Conservation (phyloP, 163 green algal species). For the Volvox carteri region DNA sequence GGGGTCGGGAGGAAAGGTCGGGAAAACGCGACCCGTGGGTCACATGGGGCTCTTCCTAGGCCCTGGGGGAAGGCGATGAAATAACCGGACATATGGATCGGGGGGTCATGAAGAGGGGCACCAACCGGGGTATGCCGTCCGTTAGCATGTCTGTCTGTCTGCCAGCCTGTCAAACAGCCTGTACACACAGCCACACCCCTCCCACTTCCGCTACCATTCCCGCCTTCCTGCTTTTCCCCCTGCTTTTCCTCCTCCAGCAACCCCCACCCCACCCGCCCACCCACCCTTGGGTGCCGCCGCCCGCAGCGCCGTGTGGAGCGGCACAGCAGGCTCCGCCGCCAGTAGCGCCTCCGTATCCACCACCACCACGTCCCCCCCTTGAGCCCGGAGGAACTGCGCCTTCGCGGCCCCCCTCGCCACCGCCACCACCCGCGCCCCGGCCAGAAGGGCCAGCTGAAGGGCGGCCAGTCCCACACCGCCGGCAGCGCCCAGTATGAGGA, state of each 20-base stretch:
- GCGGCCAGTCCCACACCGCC: constrained; percentile 91
- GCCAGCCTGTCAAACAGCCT: neutral
- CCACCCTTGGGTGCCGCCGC: constrained; percentile 65
- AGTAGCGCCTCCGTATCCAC: constrained; percentile 75
- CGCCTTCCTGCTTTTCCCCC: neutral
- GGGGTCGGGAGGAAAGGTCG: no score
- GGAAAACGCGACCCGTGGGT: no score
- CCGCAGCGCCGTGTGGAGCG: constrained; percentile 70
- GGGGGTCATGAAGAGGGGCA: no score
- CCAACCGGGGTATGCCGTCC: no score
- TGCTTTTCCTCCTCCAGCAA: no score
- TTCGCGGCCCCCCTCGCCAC: constrained; percentile 79
- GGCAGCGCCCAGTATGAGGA: constrained; percentile 89
- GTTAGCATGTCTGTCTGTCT: no score
- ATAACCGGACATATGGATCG: no score
- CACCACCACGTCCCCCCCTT: constrained; percentile 81
- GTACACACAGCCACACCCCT: neutral
- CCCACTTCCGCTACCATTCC: neutral
- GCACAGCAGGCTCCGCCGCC: constrained; percentile 47
- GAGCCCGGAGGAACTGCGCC: constrained; percentile 51
- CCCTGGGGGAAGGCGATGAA: no score
- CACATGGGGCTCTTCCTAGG: no score
- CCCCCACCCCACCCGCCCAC: no score
- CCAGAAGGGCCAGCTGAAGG: constrained; percentile 80
- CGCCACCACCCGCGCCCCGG: constrained; percentile 81